phyloP scores from a whole-genome alignment of 805 yeast species.

The Saccharomycopsis sp. region DNA sequence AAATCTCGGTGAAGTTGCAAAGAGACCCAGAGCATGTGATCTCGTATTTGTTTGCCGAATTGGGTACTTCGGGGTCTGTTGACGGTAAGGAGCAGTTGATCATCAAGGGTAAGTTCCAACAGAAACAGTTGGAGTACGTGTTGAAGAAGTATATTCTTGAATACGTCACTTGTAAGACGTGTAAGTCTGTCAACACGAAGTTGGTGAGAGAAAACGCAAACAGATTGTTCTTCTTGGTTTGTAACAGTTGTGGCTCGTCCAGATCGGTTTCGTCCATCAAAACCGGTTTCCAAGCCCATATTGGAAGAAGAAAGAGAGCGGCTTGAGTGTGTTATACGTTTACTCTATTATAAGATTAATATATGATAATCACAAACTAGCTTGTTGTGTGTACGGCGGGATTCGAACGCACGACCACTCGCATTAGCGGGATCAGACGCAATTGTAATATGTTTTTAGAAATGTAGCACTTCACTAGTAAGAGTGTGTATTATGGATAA shows the following conservation, averaged over 20 bases:
- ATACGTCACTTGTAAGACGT: constrained; percentile 97
- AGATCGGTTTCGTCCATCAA: constrained; percentile 95
- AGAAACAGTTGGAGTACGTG: constrained; percentile 94
- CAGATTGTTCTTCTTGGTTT: constrained; percentile 94
- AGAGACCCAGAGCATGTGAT: constrained; percentile 96
- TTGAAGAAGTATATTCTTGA: constrained; percentile 94
- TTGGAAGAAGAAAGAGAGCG: constrained; percentile 75
- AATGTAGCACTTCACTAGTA: too few species aligned
- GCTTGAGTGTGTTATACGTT: background rate
- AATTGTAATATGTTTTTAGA: too few species aligned
- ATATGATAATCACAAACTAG: too few species aligned
- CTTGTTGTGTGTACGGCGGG: too few species aligned
- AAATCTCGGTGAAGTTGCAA: constrained; percentile 87
- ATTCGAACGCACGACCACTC: too few species aligned
- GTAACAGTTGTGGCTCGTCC: constrained; percentile 96
- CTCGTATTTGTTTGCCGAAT: constrained; percentile 93
- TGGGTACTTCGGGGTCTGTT: constrained; percentile 99
- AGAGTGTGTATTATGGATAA: too few species aligned
- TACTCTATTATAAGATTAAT: too few species aligned
- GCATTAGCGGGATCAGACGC: too few species aligned
- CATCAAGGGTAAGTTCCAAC: constrained; percentile 97
- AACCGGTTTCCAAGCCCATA: constrained; percentile 99
- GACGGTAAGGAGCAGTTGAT: constrained; percentile 97
- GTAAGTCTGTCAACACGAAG: constrained; percentile 96
- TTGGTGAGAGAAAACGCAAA: constrained; percentile 92